Conservation (phyloP, 73 alveolate genomes). For the Urostyla sp. region DNA sequence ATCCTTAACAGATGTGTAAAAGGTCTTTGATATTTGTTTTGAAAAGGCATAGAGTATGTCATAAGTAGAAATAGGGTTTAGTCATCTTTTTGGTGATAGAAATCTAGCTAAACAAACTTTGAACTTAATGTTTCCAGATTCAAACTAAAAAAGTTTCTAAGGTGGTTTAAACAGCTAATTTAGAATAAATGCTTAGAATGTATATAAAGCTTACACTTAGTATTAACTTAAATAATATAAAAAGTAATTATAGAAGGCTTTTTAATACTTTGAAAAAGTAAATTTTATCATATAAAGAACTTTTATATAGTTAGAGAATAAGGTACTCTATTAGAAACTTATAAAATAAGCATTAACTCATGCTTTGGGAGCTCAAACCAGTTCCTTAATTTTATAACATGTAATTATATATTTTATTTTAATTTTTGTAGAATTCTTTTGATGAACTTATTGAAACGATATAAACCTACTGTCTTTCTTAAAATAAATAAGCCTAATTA, state of each 20-base stretch:
- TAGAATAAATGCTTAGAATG: slow-evolving; percentile 4
- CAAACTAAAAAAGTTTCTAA: not conserved
- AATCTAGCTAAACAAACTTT: not conserved
- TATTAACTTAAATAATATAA: slow-evolving; percentile 1
- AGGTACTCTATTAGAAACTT: too few relatives aligned
- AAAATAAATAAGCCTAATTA: too few relatives aligned
- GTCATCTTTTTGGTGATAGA: slow-evolving; percentile 26
- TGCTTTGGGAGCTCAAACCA: too few relatives aligned
- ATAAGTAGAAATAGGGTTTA: slow-evolving; percentile 17
- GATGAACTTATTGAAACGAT: too few relatives aligned
- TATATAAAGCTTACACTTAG: not conserved
- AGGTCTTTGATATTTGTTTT: slow-evolving; percentile 9
- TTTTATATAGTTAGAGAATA: too few relatives aligned
- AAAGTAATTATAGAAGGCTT: not conserved
- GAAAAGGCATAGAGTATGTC: not conserved
- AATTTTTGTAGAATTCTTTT: too few relatives aligned
- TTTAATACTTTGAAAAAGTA: slow-evolving; percentile 19
- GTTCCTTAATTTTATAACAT: too few relatives aligned
- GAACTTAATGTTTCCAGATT: slow-evolving; percentile 6
- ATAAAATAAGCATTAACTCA: too few relatives aligned
- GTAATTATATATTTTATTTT: too few relatives aligned
- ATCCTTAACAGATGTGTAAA: not conserved
- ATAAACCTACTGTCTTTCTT: too few relatives aligned
- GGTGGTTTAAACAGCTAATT: not conserved
- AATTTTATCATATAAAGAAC: too few relatives aligned